Conservation (phyloP, 2,329 filamentous ascomycete species). For the Myriosclerotinia scirpicola region DNA sequence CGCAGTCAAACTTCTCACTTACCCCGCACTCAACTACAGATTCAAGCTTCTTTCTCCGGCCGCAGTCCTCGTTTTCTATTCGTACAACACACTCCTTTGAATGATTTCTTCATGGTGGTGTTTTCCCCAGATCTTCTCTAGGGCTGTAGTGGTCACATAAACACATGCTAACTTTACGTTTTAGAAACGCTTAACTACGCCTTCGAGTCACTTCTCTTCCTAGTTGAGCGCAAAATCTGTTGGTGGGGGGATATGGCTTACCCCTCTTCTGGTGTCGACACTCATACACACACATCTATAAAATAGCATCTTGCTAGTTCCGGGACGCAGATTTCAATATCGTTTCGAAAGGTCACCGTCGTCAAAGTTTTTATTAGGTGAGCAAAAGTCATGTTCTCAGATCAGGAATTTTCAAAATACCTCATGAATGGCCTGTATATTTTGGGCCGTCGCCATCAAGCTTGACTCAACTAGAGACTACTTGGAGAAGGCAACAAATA, state of each 20-base stretch:
- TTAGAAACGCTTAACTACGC: background rate
- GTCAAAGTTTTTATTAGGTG: too few species aligned
- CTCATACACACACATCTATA: too few species aligned
- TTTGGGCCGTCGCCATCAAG: background rate
- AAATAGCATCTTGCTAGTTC: too few species aligned
- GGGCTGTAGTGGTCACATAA: too few species aligned
- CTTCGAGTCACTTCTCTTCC: background rate
- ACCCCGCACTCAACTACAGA: too few species aligned
- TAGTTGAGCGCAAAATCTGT: background rate
- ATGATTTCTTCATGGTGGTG: too few species aligned
- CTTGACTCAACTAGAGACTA: background rate
- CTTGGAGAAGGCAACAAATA: background rate
- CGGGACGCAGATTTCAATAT: background rate
- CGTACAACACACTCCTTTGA: too few species aligned
- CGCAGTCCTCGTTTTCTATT: too few species aligned
- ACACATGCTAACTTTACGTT: too few species aligned
- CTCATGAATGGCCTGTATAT: background rate
- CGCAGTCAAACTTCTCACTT: too few species aligned
- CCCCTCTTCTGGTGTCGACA: background rate
- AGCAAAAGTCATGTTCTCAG: background rate
- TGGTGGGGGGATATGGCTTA: background rate
- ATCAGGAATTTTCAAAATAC: fast-evolving
- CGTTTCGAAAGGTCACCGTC: background rate
- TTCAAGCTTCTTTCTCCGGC: too few species aligned
- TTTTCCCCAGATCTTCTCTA: too few species aligned